phyloP scores from a whole-genome alignment of 2,329 filamentous ascomycete species.

The Alternaria angustiovoidea region DNA sequence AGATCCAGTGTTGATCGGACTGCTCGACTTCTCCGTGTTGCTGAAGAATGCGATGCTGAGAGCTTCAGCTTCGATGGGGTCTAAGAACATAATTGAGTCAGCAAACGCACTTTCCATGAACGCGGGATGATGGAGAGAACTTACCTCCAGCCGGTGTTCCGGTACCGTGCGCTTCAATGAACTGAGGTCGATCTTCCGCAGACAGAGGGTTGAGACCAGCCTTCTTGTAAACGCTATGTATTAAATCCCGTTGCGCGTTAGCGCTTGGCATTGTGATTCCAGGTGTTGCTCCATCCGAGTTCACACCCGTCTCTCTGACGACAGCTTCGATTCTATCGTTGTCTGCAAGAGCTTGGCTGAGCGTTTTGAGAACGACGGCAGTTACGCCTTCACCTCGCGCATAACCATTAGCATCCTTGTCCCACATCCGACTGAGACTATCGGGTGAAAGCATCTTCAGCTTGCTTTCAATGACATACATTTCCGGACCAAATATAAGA shows the following conservation, averaged over 20 bases:
- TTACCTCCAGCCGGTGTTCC: slow-evolving; percentile 43
- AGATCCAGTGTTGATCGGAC: slow-evolving; percentile 18
- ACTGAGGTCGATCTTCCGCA: slow-evolving; percentile 18
- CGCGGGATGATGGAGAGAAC: slow-evolving; percentile 35
- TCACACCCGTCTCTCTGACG: slow-evolving; percentile 47
- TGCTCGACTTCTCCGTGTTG: not conserved
- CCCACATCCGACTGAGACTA: slow-evolving; percentile 42
- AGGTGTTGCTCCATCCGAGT: slow-evolving; percentile 50
- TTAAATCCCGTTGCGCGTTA: slow-evolving; percentile 54
- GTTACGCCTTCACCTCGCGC: slow-evolving; percentile 63
- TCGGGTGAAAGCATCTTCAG: slow-evolving; percentile 45
- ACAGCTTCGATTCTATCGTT: slow-evolving; percentile 56
- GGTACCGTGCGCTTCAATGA: slow-evolving; percentile 39
- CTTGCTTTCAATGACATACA: slow-evolving; percentile 35
- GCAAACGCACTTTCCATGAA: not conserved
- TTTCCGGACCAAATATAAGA: slow-evolving; percentile 13
- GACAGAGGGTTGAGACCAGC: slow-evolving; percentile 46
- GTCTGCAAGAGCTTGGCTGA: slow-evolving; percentile 58
- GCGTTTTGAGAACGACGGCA: slow-evolving; percentile 60
- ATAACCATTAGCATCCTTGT: slow-evolving; percentile 57
- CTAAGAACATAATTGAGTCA: slow-evolving; percentile 3
- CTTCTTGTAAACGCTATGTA: slow-evolving; percentile 45
- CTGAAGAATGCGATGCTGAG: slow-evolving; percentile 19
- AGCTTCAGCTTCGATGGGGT: slow-evolving; percentile 33
- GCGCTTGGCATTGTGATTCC: slow-evolving; percentile 54